Base-by-base conservation (phyloP, 306 rosid species). In the Malus sylvestris region DNA sequence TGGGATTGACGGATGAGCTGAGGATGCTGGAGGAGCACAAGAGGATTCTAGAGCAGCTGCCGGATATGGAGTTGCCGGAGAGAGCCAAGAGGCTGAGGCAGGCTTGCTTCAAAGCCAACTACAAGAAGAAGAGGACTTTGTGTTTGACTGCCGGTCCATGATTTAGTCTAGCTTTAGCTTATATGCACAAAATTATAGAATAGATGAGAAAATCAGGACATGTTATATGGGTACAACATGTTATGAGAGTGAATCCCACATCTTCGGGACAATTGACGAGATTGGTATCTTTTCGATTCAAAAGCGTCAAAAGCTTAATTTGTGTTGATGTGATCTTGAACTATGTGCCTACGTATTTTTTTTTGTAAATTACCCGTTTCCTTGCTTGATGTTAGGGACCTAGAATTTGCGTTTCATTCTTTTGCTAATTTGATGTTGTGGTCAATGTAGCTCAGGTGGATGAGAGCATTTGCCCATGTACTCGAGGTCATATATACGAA, bases 51-150 rank as follows among this genome's bases (percentile, higher is more conserved):
- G 90, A 88, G 80, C 81, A 69, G 35, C 2, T 74, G n/a, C 98
- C 98, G 0, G 85, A 87, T 23, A 52, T 76, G 87, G 90, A 88
- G 40, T 70, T 95, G 10, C 81, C 76, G 19, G 71, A 79, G 74
- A 76, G 83, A 70, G 75, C 88, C 75, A 94, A 89, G 84, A 94
- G 78, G 83, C 83, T 94, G 49, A 90, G 98, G 79, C 96, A 94
- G 51, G 89, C 92, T 35, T 81, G 84, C 74, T 89, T 92, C 79
- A 94, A 92, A 74, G 88, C 95, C 15, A 89, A 88, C 53, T 83
- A 86, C 89, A 89, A 84, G 84, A 91, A 79, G 72, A 88, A 81
- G 74, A 84, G 81, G 74, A 68, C 65, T 5, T 58, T 73, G 76
- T 16, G 55, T 51, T 52, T 22, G 20, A 18, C 23, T 71, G 44